A percentile compares a stretch with the other conserved stretches of the same genome.
Conservation (phyloP, 2,329 filamentous ascomycete genomes). For the Rhinocladiella mackenziei region DNA sequence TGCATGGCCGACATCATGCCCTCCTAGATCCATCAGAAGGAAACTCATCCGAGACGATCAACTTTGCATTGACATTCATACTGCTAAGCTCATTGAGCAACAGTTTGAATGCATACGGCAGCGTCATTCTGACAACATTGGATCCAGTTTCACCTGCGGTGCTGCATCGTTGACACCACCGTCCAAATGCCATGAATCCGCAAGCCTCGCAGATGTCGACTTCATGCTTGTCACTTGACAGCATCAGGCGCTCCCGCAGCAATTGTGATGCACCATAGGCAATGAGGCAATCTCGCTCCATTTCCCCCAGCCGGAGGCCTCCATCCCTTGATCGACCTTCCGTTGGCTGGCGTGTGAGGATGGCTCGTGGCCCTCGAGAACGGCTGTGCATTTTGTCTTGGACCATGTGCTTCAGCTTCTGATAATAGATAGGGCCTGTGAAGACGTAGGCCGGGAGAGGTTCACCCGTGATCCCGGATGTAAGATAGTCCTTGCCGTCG, state of each 20-base stretch:
- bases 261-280: slow-evolving; percentile 94
- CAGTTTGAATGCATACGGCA: slow-evolving; percentile 96
- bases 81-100: slow-evolving; percentile 92
- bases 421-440: slow-evolving; percentile 98
- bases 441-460: slow-evolving; percentile 93
- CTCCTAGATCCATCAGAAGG: slow-evolving; percentile 44
- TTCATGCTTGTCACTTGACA: slow-evolving; percentile 82
- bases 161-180: slow-evolving; percentile 84
- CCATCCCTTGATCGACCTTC: slow-evolving; percentile 91
- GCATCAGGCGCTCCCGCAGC: slow-evolving; percentile 88
- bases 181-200: slow-evolving; percentile 90
- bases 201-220: slow-evolving; percentile 94
- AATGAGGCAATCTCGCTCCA: slow-evolving; percentile 98
- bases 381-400: slow-evolving; percentile 99
- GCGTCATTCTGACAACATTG: slow-evolving; percentile 85
- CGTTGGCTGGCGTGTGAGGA: slow-evolving; percentile 90
- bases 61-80: slow-evolving; percentile 94
- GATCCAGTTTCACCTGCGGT: slow-evolving; percentile 61
- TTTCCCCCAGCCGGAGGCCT: slow-evolving; percentile 89
- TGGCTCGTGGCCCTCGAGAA: slow-evolving; percentile 81
- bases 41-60: slow-evolving; percentile 93
- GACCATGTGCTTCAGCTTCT: slow-evolving; percentile 99
- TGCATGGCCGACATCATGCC: slow-evolving; percentile 6
- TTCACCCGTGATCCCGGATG: slow-evolving; percentile 91
- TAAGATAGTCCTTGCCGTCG: slow-evolving; percentile 95